Conservation (phyloP, 371 early-diverging fungal genomes). For the Blakeslea trispora region DNA sequence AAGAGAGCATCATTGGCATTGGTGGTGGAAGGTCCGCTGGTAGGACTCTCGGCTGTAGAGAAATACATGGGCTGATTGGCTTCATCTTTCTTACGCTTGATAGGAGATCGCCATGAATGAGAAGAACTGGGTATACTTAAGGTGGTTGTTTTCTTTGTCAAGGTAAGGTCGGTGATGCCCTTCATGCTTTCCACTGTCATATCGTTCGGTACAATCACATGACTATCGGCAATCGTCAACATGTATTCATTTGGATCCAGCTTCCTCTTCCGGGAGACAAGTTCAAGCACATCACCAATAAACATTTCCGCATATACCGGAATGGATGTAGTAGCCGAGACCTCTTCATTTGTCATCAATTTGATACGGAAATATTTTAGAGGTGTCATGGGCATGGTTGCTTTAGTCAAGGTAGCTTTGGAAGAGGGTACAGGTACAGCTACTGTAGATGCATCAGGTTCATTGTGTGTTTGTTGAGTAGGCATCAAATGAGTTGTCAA, state of each 20-base stretch:
- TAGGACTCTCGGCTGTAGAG: slow-evolving; percentile 24
- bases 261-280: slow-evolving; percentile 84
- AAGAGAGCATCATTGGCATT: slow-evolving; percentile 38
- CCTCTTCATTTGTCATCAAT: slow-evolving; percentile 60
- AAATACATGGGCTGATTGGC: slow-evolving; percentile 39
- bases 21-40: slow-evolving; percentile 20
- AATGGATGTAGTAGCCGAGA: slow-evolving; percentile 85
- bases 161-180: slow-evolving; percentile 67
- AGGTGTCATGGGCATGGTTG: slow-evolving; percentile 54
- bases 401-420: slow-evolving; percentile 47
- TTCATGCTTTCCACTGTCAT: slow-evolving; percentile 73
- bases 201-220: slow-evolving; percentile 73
- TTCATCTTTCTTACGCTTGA: slow-evolving; percentile 51
- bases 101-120: slow-evolving; percentile 53
- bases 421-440: slow-evolving; percentile 54
- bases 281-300: slow-evolving; percentile 81
- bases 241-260: slow-evolving; percentile 81
- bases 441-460: slow-evolving; percentile 45
- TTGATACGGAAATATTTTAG: slow-evolving; percentile 65
- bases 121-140: slow-evolving; percentile 50
- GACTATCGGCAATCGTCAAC: slow-evolving; percentile 76
- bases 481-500: slow-evolving; percentile 24
- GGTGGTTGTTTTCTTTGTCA: slow-evolving; percentile 66
- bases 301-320: slow-evolving; percentile 73
- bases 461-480: slow-evolving; percentile 20